Conservation (phyloP, 805 yeast genomes). For the Ogataea polymorpha region DNA sequence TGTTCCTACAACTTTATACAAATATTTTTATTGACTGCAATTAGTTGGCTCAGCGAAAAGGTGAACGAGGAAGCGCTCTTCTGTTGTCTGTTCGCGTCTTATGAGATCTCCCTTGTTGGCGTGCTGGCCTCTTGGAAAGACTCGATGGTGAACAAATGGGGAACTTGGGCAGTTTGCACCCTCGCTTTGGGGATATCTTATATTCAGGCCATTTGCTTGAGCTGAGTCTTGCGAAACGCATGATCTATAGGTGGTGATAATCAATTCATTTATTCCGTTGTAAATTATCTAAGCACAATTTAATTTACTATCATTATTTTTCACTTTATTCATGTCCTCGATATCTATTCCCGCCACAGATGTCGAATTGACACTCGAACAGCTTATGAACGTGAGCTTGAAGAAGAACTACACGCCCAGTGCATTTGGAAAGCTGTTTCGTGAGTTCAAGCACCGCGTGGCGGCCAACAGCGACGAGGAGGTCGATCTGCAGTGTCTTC, state of each 20-base stretch:
- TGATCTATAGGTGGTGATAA: constrained; percentile 8
- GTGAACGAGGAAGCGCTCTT: constrained; percentile 42
- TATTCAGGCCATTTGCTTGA: constrained; percentile 36
- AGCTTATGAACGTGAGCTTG: constrained; percentile 23
- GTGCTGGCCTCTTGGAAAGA: constrained; percentile 14
- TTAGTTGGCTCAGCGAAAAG: constrained; percentile 32
- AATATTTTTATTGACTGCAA: constrained; percentile 8
- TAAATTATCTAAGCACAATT: no score
- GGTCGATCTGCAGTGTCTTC: constrained; percentile 21
- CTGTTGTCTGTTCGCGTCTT: constrained; percentile 28
- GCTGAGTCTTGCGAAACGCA: constrained; percentile 33
- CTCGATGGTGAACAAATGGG: constrained; percentile 16
- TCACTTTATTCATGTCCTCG: constrained; percentile 7
- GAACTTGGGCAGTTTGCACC: constrained; percentile 15
- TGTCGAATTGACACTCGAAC: constrained; percentile 21
- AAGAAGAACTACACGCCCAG: constrained; percentile 24
- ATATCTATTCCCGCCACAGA: constrained; percentile 20
- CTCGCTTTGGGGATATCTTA: constrained; percentile 38
- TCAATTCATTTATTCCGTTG: no score
- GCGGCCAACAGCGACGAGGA: constrained; percentile 1
- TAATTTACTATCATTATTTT: no score
- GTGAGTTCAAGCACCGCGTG: constrained; percentile 26
- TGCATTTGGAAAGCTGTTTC: constrained; percentile 26
- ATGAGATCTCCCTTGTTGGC: constrained; percentile 14
- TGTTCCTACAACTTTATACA: constrained; percentile 17